Evolutionary conservation across 2,329 filamentous ascomycete species (phyloP).

Genomic region (Aureobasidium leucospermi): DNA sequence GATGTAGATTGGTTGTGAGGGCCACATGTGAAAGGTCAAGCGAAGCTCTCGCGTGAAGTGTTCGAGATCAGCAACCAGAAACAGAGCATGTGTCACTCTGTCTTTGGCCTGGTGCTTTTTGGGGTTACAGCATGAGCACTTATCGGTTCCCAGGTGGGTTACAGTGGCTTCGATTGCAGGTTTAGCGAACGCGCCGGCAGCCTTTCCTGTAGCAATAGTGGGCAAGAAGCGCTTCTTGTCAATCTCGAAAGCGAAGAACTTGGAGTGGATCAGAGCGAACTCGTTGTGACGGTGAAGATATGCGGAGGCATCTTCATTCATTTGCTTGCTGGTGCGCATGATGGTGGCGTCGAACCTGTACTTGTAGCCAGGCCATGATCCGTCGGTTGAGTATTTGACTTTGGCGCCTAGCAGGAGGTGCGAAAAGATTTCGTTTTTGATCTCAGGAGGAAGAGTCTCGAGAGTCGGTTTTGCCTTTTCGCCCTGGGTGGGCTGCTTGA

Average conservation of each 20-base stretch:
- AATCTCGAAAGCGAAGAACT: background rate
- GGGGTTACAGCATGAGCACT: background rate
- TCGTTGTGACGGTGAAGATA: background rate
- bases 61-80: background rate
- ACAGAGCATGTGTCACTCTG: background rate
- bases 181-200: background rate
- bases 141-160: background rate
- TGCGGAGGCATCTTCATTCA: background rate
- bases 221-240: constrained; percentile 1
- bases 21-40: background rate
- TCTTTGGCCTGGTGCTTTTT: background rate
- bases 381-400: constrained; percentile 2
- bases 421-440: constrained; percentile 11
- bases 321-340: constrained; percentile 6
- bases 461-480: background rate
- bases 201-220: background rate
- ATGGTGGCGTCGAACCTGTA: constrained; percentile 3
- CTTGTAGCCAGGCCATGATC: background rate
- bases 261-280: background rate
- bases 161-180: background rate
- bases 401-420: constrained; percentile 1
- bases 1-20: background rate
- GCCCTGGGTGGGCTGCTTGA: background rate
- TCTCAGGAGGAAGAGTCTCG: constrained; percentile 1
- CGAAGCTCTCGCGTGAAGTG: background rate